Evolutionary conservation across 805 yeast species (phyloP).

Genomic region (Candida berthetii): DNA sequence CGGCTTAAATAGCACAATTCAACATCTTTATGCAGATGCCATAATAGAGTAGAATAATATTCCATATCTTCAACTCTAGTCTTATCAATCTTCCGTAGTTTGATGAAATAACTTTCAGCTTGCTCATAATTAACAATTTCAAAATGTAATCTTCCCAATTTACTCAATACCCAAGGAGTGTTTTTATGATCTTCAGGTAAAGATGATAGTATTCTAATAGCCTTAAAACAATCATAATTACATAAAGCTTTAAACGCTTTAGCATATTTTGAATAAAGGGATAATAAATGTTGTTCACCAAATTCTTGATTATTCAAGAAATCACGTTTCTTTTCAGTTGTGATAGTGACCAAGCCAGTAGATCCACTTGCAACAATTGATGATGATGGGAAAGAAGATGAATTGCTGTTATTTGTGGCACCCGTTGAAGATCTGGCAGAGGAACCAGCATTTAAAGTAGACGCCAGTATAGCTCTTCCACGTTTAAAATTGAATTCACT

Average conservation of each 20-base stretch:
- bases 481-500: conserved; percentile 5
- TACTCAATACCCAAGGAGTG: conserved; percentile 83
- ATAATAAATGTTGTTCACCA: conserved; percentile 36
- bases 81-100: conserved; percentile 63
- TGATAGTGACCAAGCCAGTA: neutral
- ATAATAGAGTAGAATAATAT: conserved; percentile 77
- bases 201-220: conserved; percentile 60
- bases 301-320: conserved; percentile 15
- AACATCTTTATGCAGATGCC: conserved; percentile 85
- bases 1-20: conserved; percentile 79
- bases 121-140: conserved; percentile 84
- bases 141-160: conserved; percentile 75
- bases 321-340: conserved; percentile 7
- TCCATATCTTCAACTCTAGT: conserved; percentile 88
- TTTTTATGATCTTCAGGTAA: conserved; percentile 58
- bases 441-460: neutral
- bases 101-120: conserved; percentile 56
- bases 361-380: too few relatives aligned
- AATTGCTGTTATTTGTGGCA: neutral
- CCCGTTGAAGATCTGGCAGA: neutral
- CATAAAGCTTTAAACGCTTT: conserved; percentile 54
- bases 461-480: neutral
- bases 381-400: conserved; percentile 10
- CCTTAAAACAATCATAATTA: conserved; percentile 72
- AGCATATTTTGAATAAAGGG: conserved; percentile 48